Base-by-base conservation (phyloP, 148 eudicot species). In the Rheum nobile region DNA sequence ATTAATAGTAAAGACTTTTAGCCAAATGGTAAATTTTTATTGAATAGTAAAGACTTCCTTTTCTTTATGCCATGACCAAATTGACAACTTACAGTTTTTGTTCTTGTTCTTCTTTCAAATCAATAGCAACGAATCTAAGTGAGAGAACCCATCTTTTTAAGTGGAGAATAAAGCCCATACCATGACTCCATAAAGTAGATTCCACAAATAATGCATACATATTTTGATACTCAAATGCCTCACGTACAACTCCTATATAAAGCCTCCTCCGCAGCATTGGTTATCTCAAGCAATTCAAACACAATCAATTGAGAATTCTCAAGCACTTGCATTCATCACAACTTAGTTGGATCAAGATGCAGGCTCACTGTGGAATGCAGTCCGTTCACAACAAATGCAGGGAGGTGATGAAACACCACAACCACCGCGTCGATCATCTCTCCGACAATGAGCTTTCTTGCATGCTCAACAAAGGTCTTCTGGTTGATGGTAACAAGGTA, bases 401-500 rank as follows among this genome's bases (percentile, higher is more conserved):
- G 22, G 39, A 65, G 22, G 22, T 32, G 39, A 65, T 65, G 70
- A 65, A 65, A 2, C 22, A 34, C 39, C 31, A 65, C 11, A 65
- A 65, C 10, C 70, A 65, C 39, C 13, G 70, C 22, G 70, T 65
- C 41, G 70, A 65, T 34, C 39, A 65, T 14, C 11, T 65, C 70
- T 31, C 70, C 70, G 70, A 65, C 41, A 6, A 32, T 10, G 70
- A 65, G 22, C 70, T 65, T 22, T 0, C 41, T 65, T 65, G 70
- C 70, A 31, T 65, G 70, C 70, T 65, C 41, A 65, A 34, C 8
- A 65, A 65, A 65, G 70, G 70, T 31, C 41, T 65, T 32, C 1
- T 65, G 9, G 70, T 65, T 65, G 70, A 34, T 31, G 70, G 70
- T 7, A 65, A 65, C 70, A 65, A 65, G 41, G 70, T 65, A 65